phyloP scores from a whole-genome alignment of 2,329 filamentous ascomycete genomes.

The Cordyceps cateniannulata region DNA sequence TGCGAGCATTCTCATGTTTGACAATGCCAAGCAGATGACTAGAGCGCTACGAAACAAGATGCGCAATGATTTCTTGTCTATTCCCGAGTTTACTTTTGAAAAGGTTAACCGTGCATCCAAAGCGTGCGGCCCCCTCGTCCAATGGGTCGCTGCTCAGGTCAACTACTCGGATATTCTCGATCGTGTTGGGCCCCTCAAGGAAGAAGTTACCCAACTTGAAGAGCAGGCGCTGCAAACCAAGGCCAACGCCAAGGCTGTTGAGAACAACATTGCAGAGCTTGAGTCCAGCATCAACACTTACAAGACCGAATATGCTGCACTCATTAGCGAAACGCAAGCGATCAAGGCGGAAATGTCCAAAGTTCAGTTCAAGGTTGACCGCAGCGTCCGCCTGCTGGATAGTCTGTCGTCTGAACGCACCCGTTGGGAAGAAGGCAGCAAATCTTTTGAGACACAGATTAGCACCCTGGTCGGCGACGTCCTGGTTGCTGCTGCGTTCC shows the following conservation, averaged over 20 bases:
- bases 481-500: constrained; percentile 90
- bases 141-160: constrained; percentile 96
- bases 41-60: constrained; percentile 74
- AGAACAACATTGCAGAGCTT: constrained; percentile 75
- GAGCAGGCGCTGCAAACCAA: constrained; percentile 87
- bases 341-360: constrained; percentile 97
- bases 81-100: constrained; percentile 93
- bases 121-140: constrained; percentile 91
- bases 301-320: constrained; percentile 89
- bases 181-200: constrained; percentile 82
- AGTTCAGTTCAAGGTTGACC: constrained; percentile 96
- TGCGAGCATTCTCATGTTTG: constrained; percentile 92
- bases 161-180: constrained; percentile 97
- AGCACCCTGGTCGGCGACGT: constrained; percentile 94
- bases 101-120: constrained; percentile 94
- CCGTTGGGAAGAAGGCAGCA: constrained; percentile 96
- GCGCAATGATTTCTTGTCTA: constrained; percentile 85
- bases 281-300: constrained; percentile 90
- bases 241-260: constrained; percentile 84
- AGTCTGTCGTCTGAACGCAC: constrained; percentile 89
- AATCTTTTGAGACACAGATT: constrained; percentile 96
- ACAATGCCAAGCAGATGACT: constrained; percentile 95
- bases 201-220: constrained; percentile 82
- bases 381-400: constrained; percentile 88
- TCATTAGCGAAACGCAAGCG: constrained; percentile 94